Evolutionary conservation across 768 basidiomycete species (phyloP), one percentile per base, ranked within the genome.

Genomic region (Mycena epipterygia): DNA sequence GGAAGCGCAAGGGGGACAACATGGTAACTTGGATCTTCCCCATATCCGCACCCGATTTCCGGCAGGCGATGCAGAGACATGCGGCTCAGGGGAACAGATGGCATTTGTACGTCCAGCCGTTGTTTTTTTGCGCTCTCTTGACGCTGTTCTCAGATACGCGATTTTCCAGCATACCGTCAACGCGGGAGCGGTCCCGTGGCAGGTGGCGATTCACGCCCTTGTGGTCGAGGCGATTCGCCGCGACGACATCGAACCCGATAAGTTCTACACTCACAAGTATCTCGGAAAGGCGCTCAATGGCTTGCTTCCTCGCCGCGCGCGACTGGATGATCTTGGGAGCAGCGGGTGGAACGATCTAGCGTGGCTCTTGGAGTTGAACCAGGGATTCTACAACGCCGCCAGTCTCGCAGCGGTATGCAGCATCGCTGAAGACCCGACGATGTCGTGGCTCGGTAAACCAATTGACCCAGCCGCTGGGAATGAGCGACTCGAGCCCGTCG

Each of bases 291-390:
- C 73, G 2, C 51, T 79, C 25, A 79, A 79, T 39, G 77, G 77
- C 2, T 64, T 78, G 1, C 63, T 78, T 32, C 77, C 77, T 19
- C 62, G 77, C 2, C 70, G 74, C 23, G 67, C 77, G 0, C 71
- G 65, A 0, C 64, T 73, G 23, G 25, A 41, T 1, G 71, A 75
- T 63, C 62, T 75, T 21, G 72, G 59, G 16, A 60, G 53, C 17
- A 30, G 67, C 19, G 68, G 75, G 35, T 78, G 77, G 77, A 70
- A 62, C 16, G 77, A 79, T 44, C 66, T 79, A 17, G 76, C 77
- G 3, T 77, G 76, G 77, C 55, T 78, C 35, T 64, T 78, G 23
- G 77, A 78, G 63, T 59, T 78, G 17, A 78, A 78, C 60, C 77
- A 78, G 33, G 77, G 73, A 2, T 78, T 74, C 35, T 78, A 77